Evolutionary conservation across 2,329 filamentous ascomycete species (phyloP), one percentile per base, ranked within the genome.

Genomic region (Penicillium sp.): DNA sequence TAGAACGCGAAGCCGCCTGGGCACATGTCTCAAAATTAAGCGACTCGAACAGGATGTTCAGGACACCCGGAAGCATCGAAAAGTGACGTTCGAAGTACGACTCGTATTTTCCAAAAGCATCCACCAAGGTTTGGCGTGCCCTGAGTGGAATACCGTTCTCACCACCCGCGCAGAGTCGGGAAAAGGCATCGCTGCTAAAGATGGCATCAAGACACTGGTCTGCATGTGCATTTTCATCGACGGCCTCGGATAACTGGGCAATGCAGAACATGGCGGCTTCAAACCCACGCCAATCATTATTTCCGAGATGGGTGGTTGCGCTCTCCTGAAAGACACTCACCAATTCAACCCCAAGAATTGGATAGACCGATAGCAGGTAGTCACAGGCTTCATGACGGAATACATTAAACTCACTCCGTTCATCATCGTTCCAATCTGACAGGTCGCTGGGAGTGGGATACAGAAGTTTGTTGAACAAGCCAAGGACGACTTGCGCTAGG

Each of bases 361-460:
- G 68, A 55, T 74, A 75, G 1, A 68, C 66, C 6, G 72, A 68
- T 12, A 74, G 64, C 9, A 75, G 61, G 44, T 74, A 75, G 52
- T 76, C 74, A 42, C 69, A 69, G n/a, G 69, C 72, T 39, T 75
- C 72, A 25, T 70, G 68, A 15, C 74, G 71, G 49, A 75, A 75
- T 15, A 66, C 62, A 41, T 64, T 64, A 47, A 75, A 76, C 47
- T 72, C 68, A 46, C 62, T 65, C 27, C 70, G 60, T 25, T 76
- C 72, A 43, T 75, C 72, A 28, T 70, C 66, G 40, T 66, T 65
- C 73, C 72, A 76, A 8, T 67, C 65, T 28, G 63, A 59, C 13
- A 69, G 35, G 18, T 70, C 65, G 35, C 61, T 61, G 1, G 64
- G 49, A 8, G 50, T 57, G 0, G 72, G 70, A 46, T 70, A 72